Percentiles rank a stretch among this genome's conserved stretches.
These are phyloP conservation scores for Plasmodium sp. DNA, from an alignment of 169 alveolate species.

Conservation along the genomic window DNA sequence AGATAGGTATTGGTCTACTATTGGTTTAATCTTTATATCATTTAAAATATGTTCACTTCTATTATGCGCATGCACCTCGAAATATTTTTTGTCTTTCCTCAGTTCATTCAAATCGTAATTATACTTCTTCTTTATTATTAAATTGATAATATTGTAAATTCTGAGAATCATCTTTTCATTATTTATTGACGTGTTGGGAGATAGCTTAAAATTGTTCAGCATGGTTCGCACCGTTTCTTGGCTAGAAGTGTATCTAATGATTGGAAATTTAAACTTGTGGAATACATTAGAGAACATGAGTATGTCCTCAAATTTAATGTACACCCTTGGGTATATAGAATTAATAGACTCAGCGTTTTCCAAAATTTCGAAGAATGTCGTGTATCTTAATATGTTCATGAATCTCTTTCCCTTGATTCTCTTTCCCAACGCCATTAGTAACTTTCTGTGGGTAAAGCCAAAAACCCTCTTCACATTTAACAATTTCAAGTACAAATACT, in stretches of 20 bases:
- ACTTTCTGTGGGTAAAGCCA: background rate
- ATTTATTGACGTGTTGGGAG: constrained; percentile 41
- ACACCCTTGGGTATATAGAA: constrained; percentile 7
- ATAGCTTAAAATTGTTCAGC: constrained; percentile 27
- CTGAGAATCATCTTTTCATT: background rate
- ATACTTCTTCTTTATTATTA: constrained; percentile 23
- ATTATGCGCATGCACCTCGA: background rate
- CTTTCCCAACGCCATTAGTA: constrained; percentile 4
- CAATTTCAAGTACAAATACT: constrained; percentile 29
- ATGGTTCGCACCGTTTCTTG: constrained; percentile 5
- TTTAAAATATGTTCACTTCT: constrained; percentile 19
- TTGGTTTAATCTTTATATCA: background rate
- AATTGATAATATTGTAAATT: constrained; percentile 9
- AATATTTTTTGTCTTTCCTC: background rate
- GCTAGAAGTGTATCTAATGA: constrained; percentile 6
- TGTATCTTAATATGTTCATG: constrained; percentile 19
- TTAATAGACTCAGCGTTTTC: constrained; percentile 45
- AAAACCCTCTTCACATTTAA: constrained; percentile 6
- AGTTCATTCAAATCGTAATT: constrained; percentile 9
- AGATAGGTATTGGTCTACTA: constrained; percentile 10
- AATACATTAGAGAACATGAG: constrained; percentile 40
- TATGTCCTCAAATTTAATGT: constrained; percentile 59
- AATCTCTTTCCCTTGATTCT: background rate
- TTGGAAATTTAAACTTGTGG: constrained; percentile 31
- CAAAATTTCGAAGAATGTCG: constrained; percentile 25